phyloP scores from a whole-genome alignment of 2,329 filamentous ascomycete genomes.

The Aspergillus niger region DNA sequence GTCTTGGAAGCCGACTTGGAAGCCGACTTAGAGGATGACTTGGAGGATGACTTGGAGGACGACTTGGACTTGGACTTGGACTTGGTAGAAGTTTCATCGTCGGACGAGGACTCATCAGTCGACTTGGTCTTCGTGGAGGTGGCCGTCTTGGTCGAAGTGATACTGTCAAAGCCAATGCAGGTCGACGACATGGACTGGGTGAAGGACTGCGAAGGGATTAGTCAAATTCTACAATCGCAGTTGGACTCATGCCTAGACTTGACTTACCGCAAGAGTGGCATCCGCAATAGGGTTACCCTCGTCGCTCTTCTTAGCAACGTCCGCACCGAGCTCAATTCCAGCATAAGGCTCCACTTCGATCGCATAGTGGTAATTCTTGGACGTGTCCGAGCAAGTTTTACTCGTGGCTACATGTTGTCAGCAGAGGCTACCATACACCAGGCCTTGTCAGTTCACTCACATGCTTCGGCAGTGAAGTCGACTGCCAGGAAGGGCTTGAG shows the following conservation, averaged over 20 bases:
- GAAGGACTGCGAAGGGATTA: not conserved
- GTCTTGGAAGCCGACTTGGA: not conserved
- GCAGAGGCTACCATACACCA: not conserved
- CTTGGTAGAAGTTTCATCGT: not conserved
- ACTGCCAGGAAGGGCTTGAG: conserved; percentile 20
- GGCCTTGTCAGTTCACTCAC: conserved; percentile 13
- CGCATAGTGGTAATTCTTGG: conserved; percentile 6
- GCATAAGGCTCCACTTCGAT: conserved; percentile 12
- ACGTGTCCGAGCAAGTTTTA: conserved; percentile 9
- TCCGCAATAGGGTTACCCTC: conserved; percentile 11
- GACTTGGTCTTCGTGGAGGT: not conserved
- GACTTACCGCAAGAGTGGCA: conserved; percentile 17
- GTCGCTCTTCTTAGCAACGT: conserved; percentile 14
- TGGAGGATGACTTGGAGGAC: not conserved
- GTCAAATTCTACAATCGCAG: not conserved
- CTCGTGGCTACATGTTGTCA: conserved; percentile 16
- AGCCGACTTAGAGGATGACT: not conserved
- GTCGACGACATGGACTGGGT: conserved; percentile 4
- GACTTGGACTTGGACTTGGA: not conserved
- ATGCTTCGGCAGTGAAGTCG: conserved; percentile 14
- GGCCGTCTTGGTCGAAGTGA: conserved; percentile 1
- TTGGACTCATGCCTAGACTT: too few species aligned
- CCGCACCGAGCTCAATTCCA: conserved; percentile 18
- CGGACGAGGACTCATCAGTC: not conserved
- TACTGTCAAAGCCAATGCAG: conserved; percentile 10